Conservation (phyloP, 2,329 filamentous ascomycete genomes). For the Tolypocladium cylindrosporum region DNA sequence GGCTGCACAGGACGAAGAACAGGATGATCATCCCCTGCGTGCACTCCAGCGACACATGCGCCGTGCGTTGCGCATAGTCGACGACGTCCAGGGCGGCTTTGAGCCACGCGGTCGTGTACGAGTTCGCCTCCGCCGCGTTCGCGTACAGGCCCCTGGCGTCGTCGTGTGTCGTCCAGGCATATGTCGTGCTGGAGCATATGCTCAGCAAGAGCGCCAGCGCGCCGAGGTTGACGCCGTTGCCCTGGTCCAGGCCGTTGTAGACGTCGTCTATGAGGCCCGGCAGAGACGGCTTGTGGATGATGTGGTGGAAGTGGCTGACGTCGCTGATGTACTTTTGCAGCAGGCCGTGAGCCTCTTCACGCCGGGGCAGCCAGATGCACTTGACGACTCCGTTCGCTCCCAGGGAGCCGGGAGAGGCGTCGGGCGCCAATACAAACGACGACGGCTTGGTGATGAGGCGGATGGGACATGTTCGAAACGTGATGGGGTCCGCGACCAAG, state of each 20-base stretch:
- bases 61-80: conserved; percentile 20
- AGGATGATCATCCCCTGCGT: conserved; percentile 27
- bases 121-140: conserved; percentile 15
- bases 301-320: conserved; percentile 21
- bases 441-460: conserved; percentile 20
- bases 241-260: conserved; percentile 17
- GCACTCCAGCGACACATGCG: conserved; percentile 19
- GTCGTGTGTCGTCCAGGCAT: conserved; percentile 19
- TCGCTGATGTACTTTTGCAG: conserved; percentile 18
- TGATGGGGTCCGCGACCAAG: conserved; percentile 18
- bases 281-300: conserved; percentile 19
- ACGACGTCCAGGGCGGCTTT: conserved; percentile 24
- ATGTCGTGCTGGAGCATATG: conserved; percentile 19
- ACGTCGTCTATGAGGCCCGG: conserved; percentile 17
- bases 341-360: conserved; percentile 18
- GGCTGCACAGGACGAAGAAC: conserved; percentile 26
- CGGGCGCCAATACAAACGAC: conserved; percentile 19
- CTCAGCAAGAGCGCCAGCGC: conserved; percentile 16
- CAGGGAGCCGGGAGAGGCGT: conserved; percentile 9
- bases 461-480: conserved; percentile 22
- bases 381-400: conserved; percentile 17
- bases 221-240: conserved; percentile 12
- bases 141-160: conserved; percentile 15
- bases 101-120: conserved; percentile 20
- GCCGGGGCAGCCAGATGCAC: conserved; percentile 23